Percentiles rank a stretch among this genome's conserved stretches.
phyloP scores from a whole-genome alignment of 306 rosid genomes.

The Acacia crassicarpa region DNA sequence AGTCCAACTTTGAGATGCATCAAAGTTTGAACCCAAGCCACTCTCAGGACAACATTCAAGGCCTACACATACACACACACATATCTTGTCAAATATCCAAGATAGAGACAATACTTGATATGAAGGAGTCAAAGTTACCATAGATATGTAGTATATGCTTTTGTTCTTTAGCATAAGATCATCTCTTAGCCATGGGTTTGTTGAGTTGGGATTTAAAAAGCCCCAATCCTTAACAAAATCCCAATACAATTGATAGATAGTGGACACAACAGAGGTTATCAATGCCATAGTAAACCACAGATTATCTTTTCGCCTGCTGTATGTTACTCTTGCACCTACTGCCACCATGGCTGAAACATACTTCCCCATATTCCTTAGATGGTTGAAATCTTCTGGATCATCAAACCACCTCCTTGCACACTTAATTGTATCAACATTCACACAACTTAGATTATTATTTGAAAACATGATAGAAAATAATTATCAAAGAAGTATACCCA shows the following conservation, averaged over 20 bases:
- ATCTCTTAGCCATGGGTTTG: conserved; percentile 75
- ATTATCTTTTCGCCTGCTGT: conserved; percentile 34
- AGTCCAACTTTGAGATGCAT: conserved; percentile 40
- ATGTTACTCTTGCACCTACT: conserved; percentile 71
- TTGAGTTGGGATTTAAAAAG: conserved; percentile 60
- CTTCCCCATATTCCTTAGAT: conserved; percentile 94
- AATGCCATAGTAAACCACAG: conserved; percentile 61
- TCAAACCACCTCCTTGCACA: conserved; percentile 90
- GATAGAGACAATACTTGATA: neutral
- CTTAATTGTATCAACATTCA: conserved; percentile 37
- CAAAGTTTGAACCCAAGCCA: conserved; percentile 76
- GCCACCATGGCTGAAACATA: conserved; percentile 95
- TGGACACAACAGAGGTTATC: conserved; percentile 69
- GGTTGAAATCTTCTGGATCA: conserved; percentile 50
- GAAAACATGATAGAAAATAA: neutral
- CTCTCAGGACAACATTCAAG: conserved; percentile 69
- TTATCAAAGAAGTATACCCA: too few species aligned
- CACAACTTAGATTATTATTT: neutral
- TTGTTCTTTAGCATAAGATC: conserved; percentile 75
- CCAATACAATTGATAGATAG: conserved; percentile 87
- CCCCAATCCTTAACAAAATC: conserved; percentile 98
- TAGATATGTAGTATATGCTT: conserved; percentile 71
- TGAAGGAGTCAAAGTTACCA: conserved; percentile 42
- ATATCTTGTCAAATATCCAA: neutral
- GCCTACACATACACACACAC: conserved; percentile 39